phyloP scores from a whole-genome alignment of 2,329 filamentous ascomycete species.

The Elsinoe australis region DNA sequence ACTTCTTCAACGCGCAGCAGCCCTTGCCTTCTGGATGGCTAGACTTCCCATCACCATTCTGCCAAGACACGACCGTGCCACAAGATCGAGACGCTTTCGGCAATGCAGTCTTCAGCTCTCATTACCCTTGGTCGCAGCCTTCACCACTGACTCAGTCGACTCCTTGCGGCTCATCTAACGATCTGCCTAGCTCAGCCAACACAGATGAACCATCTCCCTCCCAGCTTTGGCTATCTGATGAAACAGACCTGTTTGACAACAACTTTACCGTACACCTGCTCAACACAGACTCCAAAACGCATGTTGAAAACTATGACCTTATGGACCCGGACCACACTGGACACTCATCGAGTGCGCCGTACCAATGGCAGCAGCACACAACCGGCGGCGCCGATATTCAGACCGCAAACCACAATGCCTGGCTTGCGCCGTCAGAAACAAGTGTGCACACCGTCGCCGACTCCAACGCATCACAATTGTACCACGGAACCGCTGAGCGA shows the following conservation, averaged over 20 bases:
- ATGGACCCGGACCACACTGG: no score
- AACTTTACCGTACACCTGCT: constrained; percentile 2
- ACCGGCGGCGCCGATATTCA: no score
- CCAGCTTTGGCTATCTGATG: not conserved
- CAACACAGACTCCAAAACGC: not conserved
- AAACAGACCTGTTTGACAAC: not conserved
- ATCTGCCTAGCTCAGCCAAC: constrained; percentile 6
- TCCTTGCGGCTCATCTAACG: constrained; percentile 6
- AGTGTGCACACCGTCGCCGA: not conserved
- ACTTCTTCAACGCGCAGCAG: constrained; percentile 3
- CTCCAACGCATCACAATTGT: not conserved
- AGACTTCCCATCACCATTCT: no score
- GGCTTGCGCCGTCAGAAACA: not conserved
- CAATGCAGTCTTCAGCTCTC: constrained; percentile 8
- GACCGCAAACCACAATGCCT: not conserved
- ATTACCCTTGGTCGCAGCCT: constrained; percentile 2
- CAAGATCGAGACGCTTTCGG: not conserved
- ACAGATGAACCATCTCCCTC: constrained; percentile 11
- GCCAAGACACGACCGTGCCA: constrained; percentile 12
- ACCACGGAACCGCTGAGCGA: not conserved
- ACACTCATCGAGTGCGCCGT: no score
- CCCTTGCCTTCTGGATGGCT: no score
- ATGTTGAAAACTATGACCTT: no score
- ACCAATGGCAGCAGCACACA: no score
- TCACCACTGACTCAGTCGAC: constrained; percentile 6